Evolutionary conservation across 1,284 basidiomycete genomes (phyloP), one percentile per base, ranked within the genome.

Genomic region (Athelia sp.): DNA sequence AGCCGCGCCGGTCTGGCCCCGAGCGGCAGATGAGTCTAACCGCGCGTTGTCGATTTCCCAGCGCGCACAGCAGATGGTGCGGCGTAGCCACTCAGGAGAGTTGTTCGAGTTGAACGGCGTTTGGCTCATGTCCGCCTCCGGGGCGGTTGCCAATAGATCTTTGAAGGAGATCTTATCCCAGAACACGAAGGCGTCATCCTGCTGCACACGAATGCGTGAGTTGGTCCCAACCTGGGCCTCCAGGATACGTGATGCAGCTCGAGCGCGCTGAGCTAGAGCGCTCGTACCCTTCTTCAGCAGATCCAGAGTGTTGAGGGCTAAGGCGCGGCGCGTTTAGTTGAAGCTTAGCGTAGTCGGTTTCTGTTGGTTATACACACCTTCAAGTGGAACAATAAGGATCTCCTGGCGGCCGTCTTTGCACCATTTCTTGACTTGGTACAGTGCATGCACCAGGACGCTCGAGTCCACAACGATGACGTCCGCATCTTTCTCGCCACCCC

Each of bases 261-360:
- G 83, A 3, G 93, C 93, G 14, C 87, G 84, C 57, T 88, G 81
- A 0, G 92, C 91, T 18, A 92, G 76, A 0, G 79, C 69, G 29
- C 76, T 85, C 0, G 83, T 83, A 1, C 93, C 93, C 64, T 95
- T 96, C 76, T 97, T 97, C 57, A 96, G 80, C 4, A 95, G 72
- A 64, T 97, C 93, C n/a, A 97, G 79, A 0, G 93, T 96, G 61
- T 92, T 93, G 26, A 96, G 76, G 4, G 88, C 93, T 93, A 61
- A 18, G 26, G 49, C 29, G 48, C 6, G 26, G 43, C 47, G 24
- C 46, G 26, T 49, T 40, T 43, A 48, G 18, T 50, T 53, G 45
- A 45, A 6, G 26, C 26, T 46, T 13, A 52, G 26, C 26, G 26
- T 6, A 13, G 26, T 29, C 43, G 23, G 22, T 22, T n/a, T 22